These are phyloP conservation scores for Candida nemodendra DNA, from an alignment of 805 yeast genomes.

Conservation along the genomic window DNA sequence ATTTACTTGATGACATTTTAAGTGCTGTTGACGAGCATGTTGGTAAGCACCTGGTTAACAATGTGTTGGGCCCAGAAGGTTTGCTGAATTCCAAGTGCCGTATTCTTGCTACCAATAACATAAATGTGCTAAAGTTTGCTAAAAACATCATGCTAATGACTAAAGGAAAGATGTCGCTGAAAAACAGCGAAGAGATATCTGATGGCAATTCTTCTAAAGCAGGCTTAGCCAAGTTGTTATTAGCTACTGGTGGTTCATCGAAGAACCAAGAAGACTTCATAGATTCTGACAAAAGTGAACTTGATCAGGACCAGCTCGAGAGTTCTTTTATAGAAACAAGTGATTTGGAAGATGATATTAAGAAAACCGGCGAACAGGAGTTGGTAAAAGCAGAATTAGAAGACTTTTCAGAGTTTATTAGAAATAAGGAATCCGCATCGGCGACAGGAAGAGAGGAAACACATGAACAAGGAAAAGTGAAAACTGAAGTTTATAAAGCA, in stretches of 20 bases:
- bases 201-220: constrained; percentile 37
- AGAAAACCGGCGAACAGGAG: constrained; percentile 36
- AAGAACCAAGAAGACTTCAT: constrained; percentile 15
- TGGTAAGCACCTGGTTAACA: constrained; percentile 75
- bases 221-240: constrained; percentile 51
- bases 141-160: constrained; percentile 65
- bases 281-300: constrained; percentile 14
- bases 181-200: constrained; percentile 58
- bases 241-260: constrained; percentile 58
- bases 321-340: constrained; percentile 19
- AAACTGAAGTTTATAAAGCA: constrained; percentile 77
- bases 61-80: constrained; percentile 82
- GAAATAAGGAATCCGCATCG: constrained; percentile 37
- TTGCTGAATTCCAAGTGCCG: constrained; percentile 70
- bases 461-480: constrained; percentile 90
- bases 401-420: constrained; percentile 37
- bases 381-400: constrained; percentile 64
- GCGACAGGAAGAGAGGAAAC: constrained; percentile 62
- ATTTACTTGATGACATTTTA: constrained; percentile 83
- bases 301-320: constrained; percentile 16
- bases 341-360: constrained; percentile 29
- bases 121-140: constrained; percentile 77
- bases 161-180: constrained; percentile 67
- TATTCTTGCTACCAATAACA: constrained; percentile 82
- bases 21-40: constrained; percentile 98